Percentiles rank a stretch among this genome's conserved stretches.
Evolutionary conservation across 441 rosid species (phyloP).

Genomic region (Macaranga tanarius): DNA sequence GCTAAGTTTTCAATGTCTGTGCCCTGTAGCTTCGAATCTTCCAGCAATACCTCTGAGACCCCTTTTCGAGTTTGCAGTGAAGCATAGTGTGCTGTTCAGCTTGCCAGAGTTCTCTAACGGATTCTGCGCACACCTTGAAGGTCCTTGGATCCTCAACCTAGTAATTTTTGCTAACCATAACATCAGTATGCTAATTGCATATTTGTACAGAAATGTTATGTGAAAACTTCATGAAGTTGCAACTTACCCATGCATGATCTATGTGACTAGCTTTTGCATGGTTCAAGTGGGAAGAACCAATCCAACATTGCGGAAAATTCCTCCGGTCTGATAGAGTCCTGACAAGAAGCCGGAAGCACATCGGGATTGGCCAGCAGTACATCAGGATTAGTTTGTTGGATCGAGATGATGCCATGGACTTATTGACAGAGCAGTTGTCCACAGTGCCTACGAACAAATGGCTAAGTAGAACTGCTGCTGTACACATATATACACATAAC

Average conservation of each 20-base stretch:
- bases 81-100: slow-evolving; percentile 51
- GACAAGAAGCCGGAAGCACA: slow-evolving; percentile 66
- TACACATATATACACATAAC: no score
- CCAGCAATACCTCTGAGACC: slow-evolving; percentile 25
- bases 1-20: slow-evolving; percentile 60
- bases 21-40: slow-evolving; percentile 42
- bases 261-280: slow-evolving; percentile 71
- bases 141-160: slow-evolving; percentile 62
- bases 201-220: no score
- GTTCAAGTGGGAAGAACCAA: slow-evolving; percentile 61
- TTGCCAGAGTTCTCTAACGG: slow-evolving; percentile 55
- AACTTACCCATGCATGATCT: not conserved
- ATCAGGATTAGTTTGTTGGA: slow-evolving; percentile 78
- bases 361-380: slow-evolving; percentile 53
- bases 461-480: no score
- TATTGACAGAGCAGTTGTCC: slow-evolving; percentile 25
- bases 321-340: slow-evolving; percentile 52
- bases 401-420: slow-evolving; percentile 46
- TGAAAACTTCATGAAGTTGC: not conserved
- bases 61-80: slow-evolving; percentile 56
- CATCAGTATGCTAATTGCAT: no score
- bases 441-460: no score
- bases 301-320: slow-evolving; percentile 62
- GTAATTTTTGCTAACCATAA: slow-evolving; percentile 24
- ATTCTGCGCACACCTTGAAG: slow-evolving; percentile 50